Evolutionary conservation across 352 stramenopile genomes (phyloP).

Genomic region (Saprolegnia diclina): DNA sequence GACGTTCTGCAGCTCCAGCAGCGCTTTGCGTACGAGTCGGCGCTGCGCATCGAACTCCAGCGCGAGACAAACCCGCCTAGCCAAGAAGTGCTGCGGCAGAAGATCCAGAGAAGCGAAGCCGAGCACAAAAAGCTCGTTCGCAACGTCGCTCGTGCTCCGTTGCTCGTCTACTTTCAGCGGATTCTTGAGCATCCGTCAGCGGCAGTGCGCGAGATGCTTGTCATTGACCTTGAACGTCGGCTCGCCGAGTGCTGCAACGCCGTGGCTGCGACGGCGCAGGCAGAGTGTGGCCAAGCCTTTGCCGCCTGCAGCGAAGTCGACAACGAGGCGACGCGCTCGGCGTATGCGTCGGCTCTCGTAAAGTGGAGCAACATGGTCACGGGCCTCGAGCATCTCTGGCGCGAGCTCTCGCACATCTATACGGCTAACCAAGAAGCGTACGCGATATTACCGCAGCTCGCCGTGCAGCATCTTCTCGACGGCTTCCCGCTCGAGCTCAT

Average conservation of each 20-base stretch:
- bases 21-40: not conserved
- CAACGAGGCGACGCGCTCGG: no score
- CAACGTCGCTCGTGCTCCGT: not conserved
- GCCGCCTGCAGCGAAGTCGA: no score
- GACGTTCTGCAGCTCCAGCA: not conserved
- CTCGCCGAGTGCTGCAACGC: not conserved
- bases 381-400: constrained; percentile 7
- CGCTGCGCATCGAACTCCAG: not conserved
- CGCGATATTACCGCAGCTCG: not conserved
- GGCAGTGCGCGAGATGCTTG: not conserved
- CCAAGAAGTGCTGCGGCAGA: not conserved
- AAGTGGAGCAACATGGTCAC: not conserved
- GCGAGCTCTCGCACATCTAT: constrained; percentile 2
- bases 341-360: no score
- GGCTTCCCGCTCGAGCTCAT: constrained; percentile 7
- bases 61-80: not conserved
- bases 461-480: not conserved
- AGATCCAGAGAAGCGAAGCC: not conserved
- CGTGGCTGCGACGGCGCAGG: no score
- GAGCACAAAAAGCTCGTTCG: not conserved
- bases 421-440: not conserved
- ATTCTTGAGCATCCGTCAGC: not conserved
- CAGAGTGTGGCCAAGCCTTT: no score
- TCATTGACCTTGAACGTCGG: not conserved
- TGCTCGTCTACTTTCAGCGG: not conserved